Evolutionary conservation across 148 eudicot species (phyloP).

Genomic region (Limonium bicolor): DNA sequence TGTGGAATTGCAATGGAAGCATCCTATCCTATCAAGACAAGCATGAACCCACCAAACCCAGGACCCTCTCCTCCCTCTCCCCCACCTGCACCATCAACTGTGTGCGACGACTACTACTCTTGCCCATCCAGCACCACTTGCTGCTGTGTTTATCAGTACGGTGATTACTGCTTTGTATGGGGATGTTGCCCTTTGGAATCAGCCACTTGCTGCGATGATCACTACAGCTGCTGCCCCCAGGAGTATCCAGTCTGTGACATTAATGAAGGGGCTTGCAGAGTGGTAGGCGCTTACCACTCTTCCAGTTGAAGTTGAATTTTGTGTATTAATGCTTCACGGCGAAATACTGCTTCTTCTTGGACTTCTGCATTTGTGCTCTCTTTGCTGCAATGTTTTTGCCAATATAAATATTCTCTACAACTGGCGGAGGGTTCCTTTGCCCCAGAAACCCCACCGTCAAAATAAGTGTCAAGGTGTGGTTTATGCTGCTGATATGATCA

Average conservation of each 20-base stretch:
- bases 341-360: too few relatives aligned
- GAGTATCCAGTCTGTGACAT: conserved; percentile 66
- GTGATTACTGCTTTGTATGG: conserved; percentile 46
- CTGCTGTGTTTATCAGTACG: conserved; percentile 48
- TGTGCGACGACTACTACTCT: conserved; percentile 44
- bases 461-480: too few relatives aligned
- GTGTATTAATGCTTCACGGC: too few relatives aligned
- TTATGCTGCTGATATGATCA: too few relatives aligned
- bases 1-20: conserved; percentile 73
- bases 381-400: too few relatives aligned
- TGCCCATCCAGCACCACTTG: conserved; percentile 57
- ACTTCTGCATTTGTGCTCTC: too few relatives aligned
- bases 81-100: conserved; percentile 24
- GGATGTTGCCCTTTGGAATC: conserved; percentile 83
- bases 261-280: conserved; percentile 38
- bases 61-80: conserved; percentile 96
- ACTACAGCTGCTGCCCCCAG: conserved; percentile 70
- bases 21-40: conserved; percentile 50
- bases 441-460: too few relatives aligned
- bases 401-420: too few relatives aligned
- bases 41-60: conserved; percentile 79
- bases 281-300: conserved; percentile 19
- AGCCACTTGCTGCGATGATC: conserved; percentile 76
- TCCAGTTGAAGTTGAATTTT: too few relatives aligned
- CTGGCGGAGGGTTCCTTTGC: too few relatives aligned